phyloP scores from a whole-genome alignment of 768 basidiomycete genomes.

The Suillus tomentosus region DNA sequence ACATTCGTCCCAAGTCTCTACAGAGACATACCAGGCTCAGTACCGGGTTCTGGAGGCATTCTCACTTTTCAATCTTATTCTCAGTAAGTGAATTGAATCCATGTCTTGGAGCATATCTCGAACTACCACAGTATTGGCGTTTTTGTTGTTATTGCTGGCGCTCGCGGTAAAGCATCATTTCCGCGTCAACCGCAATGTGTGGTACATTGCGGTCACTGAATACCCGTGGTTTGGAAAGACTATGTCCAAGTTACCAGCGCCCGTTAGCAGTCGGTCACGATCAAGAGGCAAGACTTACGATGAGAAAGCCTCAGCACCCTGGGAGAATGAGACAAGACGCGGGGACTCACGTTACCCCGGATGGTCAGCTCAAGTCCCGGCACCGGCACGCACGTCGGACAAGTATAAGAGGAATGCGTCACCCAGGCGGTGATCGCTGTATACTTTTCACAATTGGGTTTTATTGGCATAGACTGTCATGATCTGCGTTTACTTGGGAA shows the following conservation, averaged over 20 bases:
- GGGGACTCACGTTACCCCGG: constrained; percentile 24
- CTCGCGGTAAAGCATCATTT: constrained; percentile 46
- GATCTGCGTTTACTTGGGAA: constrained; percentile 11
- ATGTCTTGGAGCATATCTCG: constrained; percentile 10
- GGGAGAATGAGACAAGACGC: constrained; percentile 20
- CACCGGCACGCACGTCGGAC: constrained; percentile 33
- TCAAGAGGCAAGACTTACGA: constrained; percentile 35
- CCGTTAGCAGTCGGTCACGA: constrained; percentile 38
- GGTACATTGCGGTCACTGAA: constrained; percentile 68
- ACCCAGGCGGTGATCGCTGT: constrained; percentile 43
- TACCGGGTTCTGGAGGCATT: constrained; percentile 82
- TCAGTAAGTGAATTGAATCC: constrained; percentile 49
- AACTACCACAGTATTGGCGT: constrained; percentile 46
- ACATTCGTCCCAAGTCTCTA: constrained; percentile 56
- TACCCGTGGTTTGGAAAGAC: constrained; percentile 70
- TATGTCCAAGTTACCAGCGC: constrained; percentile 43
- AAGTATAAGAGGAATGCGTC: constrained; percentile 44
- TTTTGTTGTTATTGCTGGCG: constrained; percentile 46
- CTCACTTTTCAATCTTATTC: constrained; percentile 72
- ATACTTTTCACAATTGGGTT: constrained; percentile 12
- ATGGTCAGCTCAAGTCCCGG: constrained; percentile 23
- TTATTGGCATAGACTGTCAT: constrained; percentile 13
- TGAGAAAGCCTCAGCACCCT: constrained; percentile 28
- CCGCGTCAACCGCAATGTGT: constrained; percentile 53
- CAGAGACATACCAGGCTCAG: constrained; percentile 87